Evolutionary conservation across 768 basidiomycete genomes (phyloP).

Genomic region (Leccinum disarticulatum): DNA sequence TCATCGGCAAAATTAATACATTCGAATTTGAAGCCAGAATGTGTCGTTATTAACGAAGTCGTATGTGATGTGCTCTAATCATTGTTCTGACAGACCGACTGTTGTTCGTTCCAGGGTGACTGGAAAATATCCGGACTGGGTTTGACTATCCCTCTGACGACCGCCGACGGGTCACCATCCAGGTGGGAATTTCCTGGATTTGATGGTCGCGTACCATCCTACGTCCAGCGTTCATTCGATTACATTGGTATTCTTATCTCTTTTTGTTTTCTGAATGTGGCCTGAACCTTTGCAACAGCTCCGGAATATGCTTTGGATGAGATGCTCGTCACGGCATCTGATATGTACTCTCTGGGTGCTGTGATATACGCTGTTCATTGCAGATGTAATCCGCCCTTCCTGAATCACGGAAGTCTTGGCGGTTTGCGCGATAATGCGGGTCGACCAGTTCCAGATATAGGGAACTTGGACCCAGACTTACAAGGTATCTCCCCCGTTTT

Average conservation of each 20-base stretch:
- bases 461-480: constrained; percentile 66
- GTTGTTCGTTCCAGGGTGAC: constrained; percentile 69
- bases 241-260: constrained; percentile 67
- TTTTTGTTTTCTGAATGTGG: not conserved
- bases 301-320: constrained; percentile 96
- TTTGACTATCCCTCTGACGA: constrained; percentile 74
- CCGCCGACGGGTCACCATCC: constrained; percentile 67
- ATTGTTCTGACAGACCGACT: not conserved
- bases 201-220: constrained; percentile 75
- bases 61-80: constrained; percentile 44
- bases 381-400: constrained; percentile 84
- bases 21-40: constrained; percentile 85
- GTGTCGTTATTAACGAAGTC: constrained; percentile 84
- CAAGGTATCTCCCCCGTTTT: constrained; percentile 47
- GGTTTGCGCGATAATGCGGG: constrained; percentile 70
- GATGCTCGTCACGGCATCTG: constrained; percentile 79
- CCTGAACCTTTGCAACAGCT: constrained; percentile 46
- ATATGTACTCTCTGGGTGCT: constrained; percentile 92
- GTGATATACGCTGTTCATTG: constrained; percentile 90
- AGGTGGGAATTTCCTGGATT: constrained; percentile 91
- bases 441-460: constrained; percentile 60
- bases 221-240: constrained; percentile 90
- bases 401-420: constrained; percentile 74
- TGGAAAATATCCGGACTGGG: constrained; percentile 96
- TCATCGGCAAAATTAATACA: constrained; percentile 90